Evolutionary conservation across 371 early-diverging fungal species (phyloP), one percentile per base, ranked within the genome.

Genomic region (Mucor piriformis): DNA sequence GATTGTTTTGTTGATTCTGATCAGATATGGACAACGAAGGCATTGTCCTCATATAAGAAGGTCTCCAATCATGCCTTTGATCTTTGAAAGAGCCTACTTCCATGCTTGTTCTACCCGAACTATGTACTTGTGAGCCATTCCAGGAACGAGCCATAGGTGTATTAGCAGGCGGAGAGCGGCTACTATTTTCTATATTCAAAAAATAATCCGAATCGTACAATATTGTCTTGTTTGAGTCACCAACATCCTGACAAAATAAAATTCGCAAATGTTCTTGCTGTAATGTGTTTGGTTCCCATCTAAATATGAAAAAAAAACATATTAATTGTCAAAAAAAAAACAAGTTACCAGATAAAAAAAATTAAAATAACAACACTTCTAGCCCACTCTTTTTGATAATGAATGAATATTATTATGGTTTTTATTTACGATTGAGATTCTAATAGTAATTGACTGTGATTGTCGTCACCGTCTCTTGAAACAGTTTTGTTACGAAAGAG

Each of bases 201-300:
- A 50, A 61, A 51, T 70, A 64, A 25, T 67, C 66, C 8, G 78
- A 77, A 52, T 77, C 78, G 51, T 73, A 78, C 6, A 78, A 50
- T 33, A 75, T 66, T 11, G 73, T 70, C 56, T 78, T 78, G 57
- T 72, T 73, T 2, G 72, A 61, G 33, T 78, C 76, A 20, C 79
- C 73, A 10, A 67, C 70, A 52, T 75, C 79, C 50, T 74, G 79
- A 61, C 73, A 75, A 35, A 74, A 64, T 40, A 78, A 46, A 37
- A 75, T 59, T 25, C 78, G 67, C 10, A 77, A 49, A 54, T 74
- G 67, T n/a, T 73, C 67, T 37, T 67, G 61, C 32, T 65, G 51
- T 32, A 78, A 46, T 33, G 58, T 33, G 4, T 40, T 59, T 18
- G 70, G 68, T 15, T 63, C 58, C 76, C 75, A 78, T 63, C 79